Base-by-base conservation (phyloP, 768 basidiomycete genomes). In the Mrakia gelida region DNA sequence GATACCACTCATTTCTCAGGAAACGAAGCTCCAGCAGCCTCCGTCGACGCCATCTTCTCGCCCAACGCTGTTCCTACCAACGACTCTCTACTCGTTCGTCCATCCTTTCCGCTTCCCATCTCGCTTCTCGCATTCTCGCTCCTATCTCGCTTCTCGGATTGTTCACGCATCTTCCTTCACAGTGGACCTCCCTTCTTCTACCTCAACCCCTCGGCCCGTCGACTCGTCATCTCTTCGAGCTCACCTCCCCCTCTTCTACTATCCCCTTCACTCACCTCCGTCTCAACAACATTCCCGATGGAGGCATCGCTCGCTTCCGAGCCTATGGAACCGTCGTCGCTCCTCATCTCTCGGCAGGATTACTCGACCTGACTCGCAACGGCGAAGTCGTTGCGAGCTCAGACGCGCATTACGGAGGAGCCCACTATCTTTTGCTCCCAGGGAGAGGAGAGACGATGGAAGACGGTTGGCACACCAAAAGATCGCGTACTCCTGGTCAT, bases 381-480 rank as follows among this genome's bases (percentile, higher is more conserved):
- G 95, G 95, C 13, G 97, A 93, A 32, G 88, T 89, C 1, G 92
- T 95, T 73, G 89, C 93, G 54, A 89, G 87, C 73, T 91, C 90
- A 13, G 30, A 99, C 85, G 94, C 97, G 82, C 96, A 98, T 85
- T 99, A 92, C 81, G 95, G 95, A 30, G 89, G 92, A 16, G 96
- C 95, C 5, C 88, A 90, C 3, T 98, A 98, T 84, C 86, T 99
- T 78, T 89, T 98, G 68, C 86, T 97, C 52, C 95, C 96, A 0
- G 96, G 96, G 34, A 86, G 95, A 84, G 96, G 91, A 81, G 52
- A 76, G 59, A 59, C 59, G 59, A 59, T 59, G 59, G 90, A 94
- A 7, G 95, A 97, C 82, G 97, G 97, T 5, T 99, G 97, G 97
- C 97, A 99, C 85, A 98, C 96, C 3, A 94, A 92, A 83, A 88